Percentiles rank a stretch among this genome's conserved stretches.
Conservation (phyloP, 2,329 filamentous ascomycete species). For the Hymenoscyphus occultus region DNA sequence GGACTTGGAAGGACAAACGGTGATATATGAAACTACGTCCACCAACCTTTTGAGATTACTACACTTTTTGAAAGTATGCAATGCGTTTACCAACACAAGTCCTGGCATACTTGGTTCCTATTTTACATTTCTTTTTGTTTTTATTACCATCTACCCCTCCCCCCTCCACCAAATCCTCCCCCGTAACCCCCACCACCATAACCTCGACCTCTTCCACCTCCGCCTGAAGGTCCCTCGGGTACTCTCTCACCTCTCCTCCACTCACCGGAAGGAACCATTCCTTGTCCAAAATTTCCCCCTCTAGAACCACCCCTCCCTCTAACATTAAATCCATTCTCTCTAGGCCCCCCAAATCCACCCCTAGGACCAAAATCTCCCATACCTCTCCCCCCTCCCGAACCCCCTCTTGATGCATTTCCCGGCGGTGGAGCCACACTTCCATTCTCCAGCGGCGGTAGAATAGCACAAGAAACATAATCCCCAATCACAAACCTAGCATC, state of each 20-base stretch:
- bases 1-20: not conserved
- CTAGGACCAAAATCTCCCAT: constrained; percentile 38
- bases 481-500: constrained; percentile 83
- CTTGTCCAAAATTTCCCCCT: constrained; percentile 42
- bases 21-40: not conserved
- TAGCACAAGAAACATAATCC: constrained; percentile 81
- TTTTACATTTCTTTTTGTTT: not conserved
- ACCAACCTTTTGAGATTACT: not conserved
- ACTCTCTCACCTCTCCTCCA: constrained; percentile 65
- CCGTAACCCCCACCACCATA: constrained; percentile 43
- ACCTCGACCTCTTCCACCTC: constrained; percentile 42
- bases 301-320: constrained; percentile 38
- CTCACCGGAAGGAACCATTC: constrained; percentile 51
- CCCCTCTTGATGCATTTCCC: constrained; percentile 43
- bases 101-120: not conserved
- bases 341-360: constrained; percentile 38
- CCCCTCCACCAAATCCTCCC: constrained; percentile 46
- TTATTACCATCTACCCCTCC: constrained; percentile 42
- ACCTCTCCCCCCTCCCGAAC: constrained; percentile 35
- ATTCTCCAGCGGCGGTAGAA: constrained; percentile 71
- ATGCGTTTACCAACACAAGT: not conserved
- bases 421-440: constrained; percentile 69
- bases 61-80: not conserved
- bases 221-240: constrained; percentile 47
- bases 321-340: constrained; percentile 38